phyloP scores from a whole-genome alignment of 345 rosid species.

The Limnanthes douglasii region DNA sequence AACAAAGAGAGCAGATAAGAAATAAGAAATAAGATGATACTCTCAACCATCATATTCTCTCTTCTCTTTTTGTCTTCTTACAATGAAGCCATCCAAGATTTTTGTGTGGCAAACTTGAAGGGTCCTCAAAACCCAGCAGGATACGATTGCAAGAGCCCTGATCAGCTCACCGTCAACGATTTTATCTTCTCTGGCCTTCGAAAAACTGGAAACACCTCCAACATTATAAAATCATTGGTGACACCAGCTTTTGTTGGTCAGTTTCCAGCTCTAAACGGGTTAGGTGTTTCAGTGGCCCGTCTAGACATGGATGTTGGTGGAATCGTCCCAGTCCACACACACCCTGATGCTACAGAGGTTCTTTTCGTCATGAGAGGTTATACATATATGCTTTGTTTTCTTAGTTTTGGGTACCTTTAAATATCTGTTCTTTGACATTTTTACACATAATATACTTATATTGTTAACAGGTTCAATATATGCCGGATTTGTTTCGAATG shows the following conservation, averaged over 20 bases:
- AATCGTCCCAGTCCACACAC: conserved; percentile 72
- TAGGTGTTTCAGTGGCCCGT: conserved; percentile 62
- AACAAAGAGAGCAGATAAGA: too few relatives aligned
- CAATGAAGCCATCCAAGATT: conserved; percentile 46
- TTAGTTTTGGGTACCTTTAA: too few relatives aligned
- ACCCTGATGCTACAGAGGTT: conserved; percentile 58
- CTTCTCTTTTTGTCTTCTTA: conserved; percentile 31
- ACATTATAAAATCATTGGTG: conserved; percentile 62
- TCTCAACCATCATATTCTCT: conserved; percentile 21
- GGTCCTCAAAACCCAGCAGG: conserved; percentile 55
- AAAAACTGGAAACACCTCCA: conserved; percentile 39
- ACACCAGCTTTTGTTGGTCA: conserved; percentile 49
- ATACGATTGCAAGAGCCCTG: conserved; percentile 45
- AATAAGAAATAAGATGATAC: conserved; percentile 15
- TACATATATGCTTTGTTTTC: too few relatives aligned
- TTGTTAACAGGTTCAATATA: too few relatives aligned
- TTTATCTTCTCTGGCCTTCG: conserved; percentile 52
- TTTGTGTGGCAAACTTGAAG: conserved; percentile 49
- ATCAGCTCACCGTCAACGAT: conserved; percentile 31
- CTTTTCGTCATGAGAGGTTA: conserved; percentile 42
- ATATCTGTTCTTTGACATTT: too few relatives aligned
- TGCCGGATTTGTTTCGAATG: too few relatives aligned
- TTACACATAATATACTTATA: too few relatives aligned
- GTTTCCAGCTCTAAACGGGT: conserved; percentile 57
- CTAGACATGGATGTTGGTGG: conserved; percentile 60